Percentiles rank a stretch among this genome's conserved stretches.
Conservation (phyloP, 352 stramenopile genomes). For the Phytophthora citricola region DNA sequence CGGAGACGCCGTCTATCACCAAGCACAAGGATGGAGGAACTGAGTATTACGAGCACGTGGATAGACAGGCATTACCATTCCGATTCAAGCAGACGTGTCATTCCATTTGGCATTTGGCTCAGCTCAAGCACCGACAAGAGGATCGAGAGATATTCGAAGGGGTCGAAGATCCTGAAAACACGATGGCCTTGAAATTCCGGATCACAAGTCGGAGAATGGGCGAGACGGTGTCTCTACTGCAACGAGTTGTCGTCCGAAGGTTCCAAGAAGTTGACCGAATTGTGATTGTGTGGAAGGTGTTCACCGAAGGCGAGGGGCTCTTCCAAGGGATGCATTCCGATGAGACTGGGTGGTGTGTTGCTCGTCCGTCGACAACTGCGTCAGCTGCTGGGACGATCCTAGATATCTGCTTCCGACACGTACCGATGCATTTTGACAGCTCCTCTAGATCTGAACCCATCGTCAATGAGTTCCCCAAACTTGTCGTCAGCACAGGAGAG, state of each 20-base stretch:
- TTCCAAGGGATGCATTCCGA: slow-evolving; percentile 14
- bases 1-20: not conserved
- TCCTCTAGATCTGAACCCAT: too few relatives aligned
- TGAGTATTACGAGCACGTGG: not conserved
- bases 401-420: too few relatives aligned
- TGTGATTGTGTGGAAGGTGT: slow-evolving; percentile 1
- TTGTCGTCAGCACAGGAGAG: too few relatives aligned
- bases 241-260: not conserved
- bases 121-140: slow-evolving; percentile 1
- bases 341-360: slow-evolving; percentile 5
- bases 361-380: slow-evolving; percentile 1
- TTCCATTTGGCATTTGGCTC: slow-evolving; percentile 7
- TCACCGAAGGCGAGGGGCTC: not conserved
- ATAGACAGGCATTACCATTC: not conserved
- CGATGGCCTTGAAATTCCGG: slow-evolving; percentile 2
- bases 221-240: too few relatives aligned
- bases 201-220: not conserved
- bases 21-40: too few relatives aligned
- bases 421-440: too few relatives aligned
- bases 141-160: not conserved
- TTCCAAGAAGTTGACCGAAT: not conserved
- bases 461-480: too few relatives aligned
- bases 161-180: not conserved
- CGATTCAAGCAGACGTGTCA: not conserved
- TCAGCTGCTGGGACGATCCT: not conserved